A percentile compares a stretch with the other conserved stretches of the same genome.
Conservation (phyloP, 495 filamentous ascomycete species). For the Letharia lupina region DNA sequence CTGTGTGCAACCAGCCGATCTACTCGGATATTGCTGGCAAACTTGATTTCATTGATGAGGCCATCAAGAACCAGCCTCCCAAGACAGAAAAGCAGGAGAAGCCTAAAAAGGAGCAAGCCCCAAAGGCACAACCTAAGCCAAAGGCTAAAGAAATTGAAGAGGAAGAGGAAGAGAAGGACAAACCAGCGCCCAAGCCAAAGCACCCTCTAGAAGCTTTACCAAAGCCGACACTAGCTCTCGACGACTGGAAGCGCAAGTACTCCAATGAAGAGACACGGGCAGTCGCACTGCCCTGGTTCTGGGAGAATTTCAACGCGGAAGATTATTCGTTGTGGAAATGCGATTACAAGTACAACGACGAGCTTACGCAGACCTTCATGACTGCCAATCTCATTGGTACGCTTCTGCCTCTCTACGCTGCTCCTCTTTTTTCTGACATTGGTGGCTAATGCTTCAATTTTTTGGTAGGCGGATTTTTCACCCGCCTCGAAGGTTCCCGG, state of each 20-base stretch:
- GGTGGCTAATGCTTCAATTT: neutral
- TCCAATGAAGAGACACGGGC: conserved; percentile 87
- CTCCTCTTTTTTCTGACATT: neutral
- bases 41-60: conserved; percentile 71
- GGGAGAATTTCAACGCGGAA: conserved; percentile 82
- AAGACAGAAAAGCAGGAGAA: conserved; percentile 76
- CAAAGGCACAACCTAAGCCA: conserved; percentile 47
- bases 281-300: conserved; percentile 92
- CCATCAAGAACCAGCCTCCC: conserved; percentile 76
- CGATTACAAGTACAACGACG: conserved; percentile 96
- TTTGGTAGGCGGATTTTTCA: conserved; percentile 81
- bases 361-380: conserved; percentile 97
- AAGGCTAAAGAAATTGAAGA: conserved; percentile 52
- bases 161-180: conserved; percentile 61
- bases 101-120: conserved; percentile 51
- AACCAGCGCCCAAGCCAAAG: conserved; percentile 80
- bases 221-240: conserved; percentile 69
- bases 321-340: conserved; percentile 92
- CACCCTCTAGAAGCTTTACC: conserved; percentile 87
- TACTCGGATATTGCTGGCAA: conserved; percentile 71
- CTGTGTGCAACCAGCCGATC: conserved; percentile 81
- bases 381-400: conserved; percentile 83
- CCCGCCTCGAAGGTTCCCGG: conserved; percentile 91
- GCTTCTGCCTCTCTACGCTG: conserved; percentile 16
- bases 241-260: conserved; percentile 98